Percentiles rank a stretch among this genome's conserved stretches.
phyloP scores from a whole-genome alignment of 2,329 filamentous ascomycete species.

The Fusarium udum region DNA sequence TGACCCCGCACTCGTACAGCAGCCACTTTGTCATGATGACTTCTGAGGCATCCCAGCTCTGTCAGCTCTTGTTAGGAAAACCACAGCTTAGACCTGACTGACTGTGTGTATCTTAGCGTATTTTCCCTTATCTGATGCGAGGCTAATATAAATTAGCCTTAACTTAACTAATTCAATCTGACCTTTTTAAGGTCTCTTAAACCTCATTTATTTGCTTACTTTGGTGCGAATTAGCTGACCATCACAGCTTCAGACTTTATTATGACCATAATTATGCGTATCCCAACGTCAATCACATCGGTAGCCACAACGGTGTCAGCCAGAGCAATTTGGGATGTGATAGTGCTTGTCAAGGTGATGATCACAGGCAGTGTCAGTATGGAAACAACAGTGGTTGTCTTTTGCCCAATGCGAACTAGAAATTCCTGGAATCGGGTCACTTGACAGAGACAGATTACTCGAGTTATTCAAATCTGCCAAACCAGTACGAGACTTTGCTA shows the following conservation, averaged over 20 bases:
- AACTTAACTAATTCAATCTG: no score
- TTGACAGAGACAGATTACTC: neutral
- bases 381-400: neutral
- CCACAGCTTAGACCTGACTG: no score
- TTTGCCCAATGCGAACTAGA: neutral
- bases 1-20: no score
- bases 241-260: neutral
- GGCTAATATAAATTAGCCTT: no score
- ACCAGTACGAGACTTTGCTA: fast-evolving
- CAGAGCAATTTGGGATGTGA: neutral
- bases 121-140: no score
- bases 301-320: neutral
- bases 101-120: no score
- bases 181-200: no score
- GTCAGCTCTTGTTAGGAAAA: no score
- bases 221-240: no score
- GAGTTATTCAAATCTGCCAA: neutral
- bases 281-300: neutral
- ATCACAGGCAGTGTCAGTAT: neutral
- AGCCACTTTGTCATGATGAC: no score
- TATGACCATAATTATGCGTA: neutral
- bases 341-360: neutral
- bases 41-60: no score
- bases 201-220: no score
- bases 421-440: neutral